phyloP scores from a whole-genome alignment of 139 green algal genomes.

The Volvox reticuliferus region DNA sequence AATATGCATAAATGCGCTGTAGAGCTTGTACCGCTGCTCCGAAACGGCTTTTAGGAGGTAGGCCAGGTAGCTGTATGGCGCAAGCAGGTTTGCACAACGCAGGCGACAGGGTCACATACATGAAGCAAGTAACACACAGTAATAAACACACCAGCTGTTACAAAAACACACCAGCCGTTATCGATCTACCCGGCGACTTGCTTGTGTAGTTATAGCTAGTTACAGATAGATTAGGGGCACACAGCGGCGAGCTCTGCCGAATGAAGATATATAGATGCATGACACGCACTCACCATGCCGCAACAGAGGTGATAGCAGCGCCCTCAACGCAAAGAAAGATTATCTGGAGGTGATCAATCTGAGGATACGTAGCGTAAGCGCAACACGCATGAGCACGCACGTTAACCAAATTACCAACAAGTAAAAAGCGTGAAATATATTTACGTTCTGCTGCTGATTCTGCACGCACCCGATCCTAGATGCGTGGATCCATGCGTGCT shows the following conservation, averaged over 20 bases:
- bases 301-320: neutral
- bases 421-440: neutral
- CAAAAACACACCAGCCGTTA: too few relatives aligned
- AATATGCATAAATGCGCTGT: constrained; percentile 12
- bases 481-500: too few relatives aligned
- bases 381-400: too few relatives aligned
- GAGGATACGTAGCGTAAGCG: neutral
- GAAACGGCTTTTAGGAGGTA: neutral
- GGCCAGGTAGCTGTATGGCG: constrained; percentile 2
- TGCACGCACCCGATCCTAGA: too few relatives aligned
- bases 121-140: too few relatives aligned
- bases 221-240: too few relatives aligned
- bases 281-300: neutral
- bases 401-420: neutral
- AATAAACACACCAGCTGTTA: too few relatives aligned
- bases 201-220: too few relatives aligned
- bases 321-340: constrained; percentile 16
- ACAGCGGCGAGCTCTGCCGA: too few relatives aligned
- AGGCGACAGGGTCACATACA: neutral
- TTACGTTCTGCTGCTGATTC: too few relatives aligned
- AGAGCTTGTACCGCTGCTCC: constrained; percentile 19
- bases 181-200: too few relatives aligned
- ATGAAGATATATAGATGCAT: too few relatives aligned
- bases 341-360: constrained; percentile 1
- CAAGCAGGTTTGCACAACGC: neutral